These are phyloP conservation scores for Trametopsis cervina DNA, from an alignment of 768 basidiomycete genomes.

Conservation along the genomic window DNA sequence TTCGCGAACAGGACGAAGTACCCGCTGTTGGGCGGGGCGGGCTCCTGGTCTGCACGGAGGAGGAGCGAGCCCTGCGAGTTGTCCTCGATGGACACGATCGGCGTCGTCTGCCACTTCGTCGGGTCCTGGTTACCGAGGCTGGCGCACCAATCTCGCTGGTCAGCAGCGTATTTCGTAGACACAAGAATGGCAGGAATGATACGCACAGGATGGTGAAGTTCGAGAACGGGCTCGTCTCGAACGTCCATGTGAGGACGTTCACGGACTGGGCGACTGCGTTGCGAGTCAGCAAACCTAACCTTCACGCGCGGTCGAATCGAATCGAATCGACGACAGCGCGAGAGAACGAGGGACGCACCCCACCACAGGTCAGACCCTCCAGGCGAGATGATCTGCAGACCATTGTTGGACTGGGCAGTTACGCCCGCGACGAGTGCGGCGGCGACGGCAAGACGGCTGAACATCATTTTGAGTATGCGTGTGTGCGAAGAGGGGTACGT, in stretches of 20 bases:
- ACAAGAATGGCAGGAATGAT: background rate
- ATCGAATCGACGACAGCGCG: background rate
- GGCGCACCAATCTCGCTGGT: constrained; percentile 10
- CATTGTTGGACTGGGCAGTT: constrained; percentile 31
- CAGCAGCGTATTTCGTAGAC: constrained; percentile 8
- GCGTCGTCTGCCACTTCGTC: constrained; percentile 33
- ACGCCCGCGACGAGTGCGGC: constrained; percentile 34
- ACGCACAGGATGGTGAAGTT: constrained; percentile 52
- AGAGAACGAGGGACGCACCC: constrained; percentile 36
- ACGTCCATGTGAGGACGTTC: constrained; percentile 55
- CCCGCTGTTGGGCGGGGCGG: constrained; percentile 32
- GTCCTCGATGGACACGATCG: constrained; percentile 43
- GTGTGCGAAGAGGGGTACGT: constrained; percentile 2
- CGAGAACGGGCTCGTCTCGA: constrained; percentile 25
- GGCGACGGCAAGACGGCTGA: constrained; percentile 29
- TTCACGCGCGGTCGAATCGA: background rate
- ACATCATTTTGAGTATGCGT: no score
- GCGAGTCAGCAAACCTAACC: constrained; percentile 2
- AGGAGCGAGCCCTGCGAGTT: constrained; percentile 55
- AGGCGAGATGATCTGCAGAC: constrained; percentile 41
- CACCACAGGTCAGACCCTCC: constrained; percentile 44
- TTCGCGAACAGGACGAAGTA: constrained; percentile 49
- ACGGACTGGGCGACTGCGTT: constrained; percentile 50
- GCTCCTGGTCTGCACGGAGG: constrained; percentile 40
- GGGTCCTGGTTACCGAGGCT: constrained; percentile 42